A percentile compares a stretch with the other conserved stretches of the same genome.
These are phyloP conservation scores for Pelargonium nanum DNA, from an alignment of 345 rosid genomes.

Conservation along the genomic window DNA sequence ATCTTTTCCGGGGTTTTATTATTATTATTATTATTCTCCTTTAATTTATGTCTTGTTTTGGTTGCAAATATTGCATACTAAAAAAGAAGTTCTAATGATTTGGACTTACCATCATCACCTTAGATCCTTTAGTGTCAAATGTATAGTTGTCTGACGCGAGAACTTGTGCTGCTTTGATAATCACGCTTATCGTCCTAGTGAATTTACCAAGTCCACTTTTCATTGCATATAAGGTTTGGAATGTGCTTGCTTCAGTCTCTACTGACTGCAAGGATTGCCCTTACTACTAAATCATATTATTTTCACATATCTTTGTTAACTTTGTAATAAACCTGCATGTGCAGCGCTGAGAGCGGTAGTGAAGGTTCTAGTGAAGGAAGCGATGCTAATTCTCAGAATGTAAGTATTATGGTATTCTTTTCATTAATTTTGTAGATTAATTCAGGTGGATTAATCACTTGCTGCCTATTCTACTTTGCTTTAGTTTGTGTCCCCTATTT, in stretches of 20 bases:
- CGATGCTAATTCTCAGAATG: conserved; percentile 83
- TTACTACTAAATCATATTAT: not conserved
- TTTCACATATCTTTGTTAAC: conserved; percentile 17
- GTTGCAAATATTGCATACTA: not conserved
- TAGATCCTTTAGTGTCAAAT: not conserved
- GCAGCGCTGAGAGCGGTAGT: conserved; percentile 82
- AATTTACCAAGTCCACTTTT: not conserved
- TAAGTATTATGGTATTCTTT: conserved; percentile 27
- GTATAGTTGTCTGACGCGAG: not conserved
- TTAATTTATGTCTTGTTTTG: not conserved
- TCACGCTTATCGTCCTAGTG: not conserved
- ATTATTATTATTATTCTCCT: not conserved
- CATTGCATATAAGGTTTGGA: not conserved
- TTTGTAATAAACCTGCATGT: conserved; percentile 11
- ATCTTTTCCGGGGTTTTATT: not conserved
- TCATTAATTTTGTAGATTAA: not conserved
- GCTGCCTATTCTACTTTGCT: not conserved
- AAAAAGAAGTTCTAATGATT: not conserved
- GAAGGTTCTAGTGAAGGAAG: conserved; percentile 98
- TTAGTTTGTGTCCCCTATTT: too few species aligned
- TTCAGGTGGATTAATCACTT: not conserved
- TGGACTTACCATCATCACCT: not conserved
- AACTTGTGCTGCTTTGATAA: not conserved
- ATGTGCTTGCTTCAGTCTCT: not conserved
- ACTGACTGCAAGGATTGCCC: not conserved